Evolutionary conservation across 2,329 filamentous ascomycete species (phyloP).

Genomic region (Ceratocystis lukuohia): DNA sequence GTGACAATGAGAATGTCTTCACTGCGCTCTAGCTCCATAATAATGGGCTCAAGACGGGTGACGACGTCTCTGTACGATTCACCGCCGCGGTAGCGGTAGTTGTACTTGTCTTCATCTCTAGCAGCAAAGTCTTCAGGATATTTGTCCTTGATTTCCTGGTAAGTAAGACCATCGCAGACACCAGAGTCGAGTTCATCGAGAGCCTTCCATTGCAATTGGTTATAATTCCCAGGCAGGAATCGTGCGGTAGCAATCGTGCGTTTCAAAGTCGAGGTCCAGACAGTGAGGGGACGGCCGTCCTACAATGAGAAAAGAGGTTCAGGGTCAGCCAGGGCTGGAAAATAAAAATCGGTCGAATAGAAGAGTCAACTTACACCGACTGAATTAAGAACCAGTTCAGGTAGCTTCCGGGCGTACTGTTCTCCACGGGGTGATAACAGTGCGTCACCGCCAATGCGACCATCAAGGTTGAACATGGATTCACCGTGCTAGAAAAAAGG

Average conservation of each 20-base stretch:
- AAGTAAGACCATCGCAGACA: constrained; percentile 91
- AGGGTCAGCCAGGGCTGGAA: constrained; percentile 17
- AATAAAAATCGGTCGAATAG: not conserved
- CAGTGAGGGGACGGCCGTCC: constrained; percentile 47
- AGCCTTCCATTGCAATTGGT: constrained; percentile 97
- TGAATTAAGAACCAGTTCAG: constrained; percentile 70
- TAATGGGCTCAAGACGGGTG: constrained; percentile 93
- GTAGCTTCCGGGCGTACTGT: constrained; percentile 72
- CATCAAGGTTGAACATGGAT: constrained; percentile 79
- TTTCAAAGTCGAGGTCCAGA: constrained; percentile 51
- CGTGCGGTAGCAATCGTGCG: constrained; percentile 87
- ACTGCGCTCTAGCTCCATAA: constrained; percentile 94
- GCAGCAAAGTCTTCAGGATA: constrained; percentile 93
- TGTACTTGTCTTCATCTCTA: constrained; percentile 97
- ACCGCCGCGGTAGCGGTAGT: constrained; percentile 94
- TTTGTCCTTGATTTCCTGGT: constrained; percentile 79
- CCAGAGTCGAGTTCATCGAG: constrained; percentile 94
- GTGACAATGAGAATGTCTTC: constrained; percentile 98
- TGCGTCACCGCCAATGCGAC: constrained; percentile 86
- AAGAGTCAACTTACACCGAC: constrained; percentile 52
- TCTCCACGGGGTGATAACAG: constrained; percentile 75
- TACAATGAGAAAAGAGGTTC: constrained; percentile 24
- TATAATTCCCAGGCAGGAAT: constrained; percentile 66
- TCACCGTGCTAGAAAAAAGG: constrained; percentile 65
- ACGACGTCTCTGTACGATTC: constrained; percentile 95